Percentiles rank a stretch among this genome's conserved stretches.
Evolutionary conservation across 2,329 filamentous ascomycete species (phyloP).

Genomic region (Nemania bipapillata): DNA sequence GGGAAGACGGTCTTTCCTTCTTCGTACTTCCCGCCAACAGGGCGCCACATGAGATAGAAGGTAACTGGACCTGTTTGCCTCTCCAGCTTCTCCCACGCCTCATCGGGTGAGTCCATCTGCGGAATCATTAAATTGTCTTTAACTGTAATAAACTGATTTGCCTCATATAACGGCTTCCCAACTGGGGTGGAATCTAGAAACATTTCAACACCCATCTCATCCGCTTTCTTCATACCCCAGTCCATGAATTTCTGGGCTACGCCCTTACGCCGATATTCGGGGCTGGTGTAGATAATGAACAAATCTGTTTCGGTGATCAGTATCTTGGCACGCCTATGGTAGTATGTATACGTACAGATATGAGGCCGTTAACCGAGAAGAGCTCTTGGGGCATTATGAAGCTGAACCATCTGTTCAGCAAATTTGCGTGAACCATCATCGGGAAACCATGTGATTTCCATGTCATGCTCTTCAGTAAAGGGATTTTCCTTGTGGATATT

Average conservation of each 20-base stretch:
- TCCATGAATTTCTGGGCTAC: conserved; percentile 44
- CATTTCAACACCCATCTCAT: conserved; percentile 42
- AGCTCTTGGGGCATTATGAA: conserved; percentile 32
- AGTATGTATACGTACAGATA: conserved; percentile 38
- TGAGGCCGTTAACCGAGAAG: conserved; percentile 40
- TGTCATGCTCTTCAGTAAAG: conserved; percentile 37
- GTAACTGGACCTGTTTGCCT: background rate
- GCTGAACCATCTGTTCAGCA: conserved; percentile 39
- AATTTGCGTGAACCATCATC: conserved; percentile 45
- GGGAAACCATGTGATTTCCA: conserved; percentile 51
- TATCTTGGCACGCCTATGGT: background rate
- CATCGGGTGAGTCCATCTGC: conserved; percentile 25
- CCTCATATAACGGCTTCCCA: conserved; percentile 44
- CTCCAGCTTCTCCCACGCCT: background rate
- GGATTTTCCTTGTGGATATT: conserved; percentile 46
- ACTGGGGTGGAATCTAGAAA: conserved; percentile 44
- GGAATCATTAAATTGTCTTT: conserved; percentile 45
- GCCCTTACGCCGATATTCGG: conserved; percentile 44
- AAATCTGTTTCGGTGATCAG: conserved; percentile 6
- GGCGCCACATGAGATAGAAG: background rate
- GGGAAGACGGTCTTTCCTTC: background rate
- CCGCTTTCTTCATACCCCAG: conserved; percentile 45
- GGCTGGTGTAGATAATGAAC: conserved; percentile 44
- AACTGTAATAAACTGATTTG: conserved; percentile 39
- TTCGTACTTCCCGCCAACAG: background rate